Base-by-base conservation (phyloP, 805 yeast genomes). In the Starmera caribaea region DNA sequence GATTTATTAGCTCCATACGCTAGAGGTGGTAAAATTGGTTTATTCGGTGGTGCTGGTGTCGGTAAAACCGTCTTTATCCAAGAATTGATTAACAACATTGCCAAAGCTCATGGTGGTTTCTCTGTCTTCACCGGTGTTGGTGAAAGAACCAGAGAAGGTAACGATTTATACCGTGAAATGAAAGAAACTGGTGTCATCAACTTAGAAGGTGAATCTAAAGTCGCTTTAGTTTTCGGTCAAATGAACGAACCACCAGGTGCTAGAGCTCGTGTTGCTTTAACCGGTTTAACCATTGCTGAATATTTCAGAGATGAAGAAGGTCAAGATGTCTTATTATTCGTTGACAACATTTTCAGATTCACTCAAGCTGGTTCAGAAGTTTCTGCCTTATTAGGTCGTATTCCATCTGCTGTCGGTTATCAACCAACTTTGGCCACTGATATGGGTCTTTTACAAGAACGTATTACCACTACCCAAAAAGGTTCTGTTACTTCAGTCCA, bases 41-140 rank as follows among this genome's bases (percentile, higher is more conserved):
- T 90, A 66, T 90, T 90, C 84, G 98, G 98, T 79, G 98, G 98
- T 90, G 98, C 98, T 71, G 98, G 98, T 90, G 98, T 90, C 85
- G 98, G 98, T 76, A 90, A 90, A 75, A 90, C 98, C 71, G 98
- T 90, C 51, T 90, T 90, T 76, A 90, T 90, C 74, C 98, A 90
- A 79, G 98, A 90, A 77, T 81, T 90, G 76, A 90, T 90, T 72
- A 90, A 92, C 89, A 90, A 90, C 81, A 92, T 90, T 65, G 98
- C 98, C 68, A 92, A 90, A 80, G 97, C 98, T 63, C 97, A 90
- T 72, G 98, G 97, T 87, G 97, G 97, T 84, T 90, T 90, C 95
- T 90, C 97, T 44, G 97, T 90, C 57, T 90, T 90, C 83, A 84
- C 96, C 62, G 98, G 98, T 88, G 98, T 90, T 73, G 98, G 98